Evolutionary conservation across 306 rosid species (phyloP), one percentile per base, ranked within the genome.

Genomic region (Ammopiptanthus mongolicus): DNA sequence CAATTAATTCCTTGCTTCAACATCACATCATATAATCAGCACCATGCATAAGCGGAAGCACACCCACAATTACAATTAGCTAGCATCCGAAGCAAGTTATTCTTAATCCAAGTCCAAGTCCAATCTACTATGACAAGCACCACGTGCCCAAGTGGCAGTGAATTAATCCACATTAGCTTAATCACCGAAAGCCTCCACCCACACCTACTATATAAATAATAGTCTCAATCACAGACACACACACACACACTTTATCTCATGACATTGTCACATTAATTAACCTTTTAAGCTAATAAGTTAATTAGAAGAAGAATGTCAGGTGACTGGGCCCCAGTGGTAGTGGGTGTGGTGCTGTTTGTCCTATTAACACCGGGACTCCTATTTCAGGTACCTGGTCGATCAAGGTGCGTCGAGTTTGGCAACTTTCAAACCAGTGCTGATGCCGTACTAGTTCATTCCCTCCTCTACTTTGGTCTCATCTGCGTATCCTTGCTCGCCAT

Each of bases 261-360:
- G n/a, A n/a, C n/a, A n/a, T n/a, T n/a, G n/a, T n/a, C n/a, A n/a
- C n/a, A n/a, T n/a, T n/a, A n/a, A n/a, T n/a, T n/a, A n/a, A n/a
- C n/a, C n/a, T n/a, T n/a, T n/a, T n/a, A n/a, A n/a, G n/a, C n/a
- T n/a, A n/a, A n/a, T n/a, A n/a, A n/a, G n/a, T n/a, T n/a, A n/a
- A n/a, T n/a, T n/a, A n/a, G n/a, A n/a, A n/a, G 22, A 72, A 72
- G 19, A 34, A 4, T 25, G 97, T 84, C 88, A 13, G 91, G n/a
- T n/a, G n/a, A 94, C 62, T 94, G 91, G 96, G 97, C 96, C 1
- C 87, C 98, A 6, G 85, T 94, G 65, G 86, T 91, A 22, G 92
- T 89, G 31, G 82, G 97, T 1, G 93, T 90, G 80, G 76, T 90
- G 72, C 79, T 94, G 56, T 94, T 88, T 48, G 87, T 91, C 46